Percentiles rank a stretch among this genome's conserved stretches.
Conservation (phyloP, 2,329 filamentous ascomycete species). For the Neonectria ditissima region DNA sequence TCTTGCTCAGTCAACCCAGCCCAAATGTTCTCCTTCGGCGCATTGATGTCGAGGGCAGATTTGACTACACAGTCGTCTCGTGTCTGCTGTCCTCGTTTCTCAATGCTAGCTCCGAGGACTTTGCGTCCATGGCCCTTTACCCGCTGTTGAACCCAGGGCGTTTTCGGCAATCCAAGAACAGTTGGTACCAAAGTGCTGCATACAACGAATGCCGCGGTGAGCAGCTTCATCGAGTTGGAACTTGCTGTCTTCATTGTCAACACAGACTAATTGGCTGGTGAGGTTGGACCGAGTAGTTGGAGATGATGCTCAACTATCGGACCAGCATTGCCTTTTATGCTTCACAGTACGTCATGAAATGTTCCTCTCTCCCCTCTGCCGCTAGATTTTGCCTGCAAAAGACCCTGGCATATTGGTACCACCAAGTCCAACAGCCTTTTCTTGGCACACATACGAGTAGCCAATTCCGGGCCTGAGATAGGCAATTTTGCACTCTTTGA, state of each 20-base stretch:
- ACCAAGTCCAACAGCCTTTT: neutral
- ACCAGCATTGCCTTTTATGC: slow-evolving; percentile 2
- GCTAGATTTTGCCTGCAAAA: neutral
- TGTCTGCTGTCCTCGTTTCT: slow-evolving; percentile 1
- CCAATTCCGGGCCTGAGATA: slow-evolving; percentile 3
- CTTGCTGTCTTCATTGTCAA: slow-evolving; percentile 8
- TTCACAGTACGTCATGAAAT: neutral
- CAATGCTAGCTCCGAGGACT: slow-evolving; percentile 12
- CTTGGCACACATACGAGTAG: neutral
- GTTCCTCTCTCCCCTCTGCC: neutral
- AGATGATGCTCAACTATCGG: neutral
- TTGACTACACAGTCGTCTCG: slow-evolving; percentile 16
- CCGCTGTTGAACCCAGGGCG: slow-evolving; percentile 17
- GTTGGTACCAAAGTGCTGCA: slow-evolving; percentile 1
- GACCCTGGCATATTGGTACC: neutral
- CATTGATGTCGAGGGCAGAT: slow-evolving; percentile 21
- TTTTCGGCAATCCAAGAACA: slow-evolving; percentile 6
- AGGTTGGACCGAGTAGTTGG: neutral
- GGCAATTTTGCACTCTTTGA: neutral
- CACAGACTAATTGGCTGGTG: neutral
- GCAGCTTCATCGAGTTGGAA: slow-evolving; percentile 2
- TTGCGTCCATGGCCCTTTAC: slow-evolving; percentile 7
- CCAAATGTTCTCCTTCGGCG: slow-evolving; percentile 21
- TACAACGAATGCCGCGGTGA: slow-evolving; percentile 3
- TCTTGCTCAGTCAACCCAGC: slow-evolving; percentile 7